phyloP scores from a whole-genome alignment of 2,329 filamentous ascomycete species.

The Neopestalotiopsis rosae region DNA sequence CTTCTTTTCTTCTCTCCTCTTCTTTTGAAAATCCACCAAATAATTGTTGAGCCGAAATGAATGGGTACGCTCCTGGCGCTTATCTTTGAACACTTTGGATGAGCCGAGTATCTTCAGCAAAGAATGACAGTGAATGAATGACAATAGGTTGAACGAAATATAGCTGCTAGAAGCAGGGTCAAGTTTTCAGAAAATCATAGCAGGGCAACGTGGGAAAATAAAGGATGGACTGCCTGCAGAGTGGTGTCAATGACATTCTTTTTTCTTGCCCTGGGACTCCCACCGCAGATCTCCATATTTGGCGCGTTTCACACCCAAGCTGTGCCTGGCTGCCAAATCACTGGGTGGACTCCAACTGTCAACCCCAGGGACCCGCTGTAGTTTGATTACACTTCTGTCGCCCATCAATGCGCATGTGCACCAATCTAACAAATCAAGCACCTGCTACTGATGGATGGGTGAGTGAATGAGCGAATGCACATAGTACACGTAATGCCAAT shows the following conservation, averaged over 20 bases:
- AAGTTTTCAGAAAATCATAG: background rate
- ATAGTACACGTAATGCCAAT: background rate
- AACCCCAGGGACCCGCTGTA: conserved; percentile 7
- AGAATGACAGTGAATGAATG: background rate
- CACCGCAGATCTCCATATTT: conserved; percentile 1
- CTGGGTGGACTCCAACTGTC: background rate
- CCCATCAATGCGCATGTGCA: conserved; percentile 8
- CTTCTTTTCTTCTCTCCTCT: background rate
- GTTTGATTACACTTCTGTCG: conserved; percentile 12
- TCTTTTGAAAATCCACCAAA: background rate
- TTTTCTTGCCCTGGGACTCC: background rate
- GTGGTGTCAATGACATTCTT: background rate
- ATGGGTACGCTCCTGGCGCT: background rate
- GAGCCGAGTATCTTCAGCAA: conserved; percentile 5
- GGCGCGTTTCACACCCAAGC: conserved; percentile 5
- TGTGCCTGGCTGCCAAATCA: conserved; percentile 5
- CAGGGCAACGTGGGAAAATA: background rate
- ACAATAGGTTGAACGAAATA: background rate
- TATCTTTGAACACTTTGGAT: background rate
- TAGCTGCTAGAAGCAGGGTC: background rate
- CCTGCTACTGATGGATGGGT: background rate
- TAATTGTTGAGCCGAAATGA: background rate
- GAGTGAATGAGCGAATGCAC: too few relatives aligned
- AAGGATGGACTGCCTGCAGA: background rate
- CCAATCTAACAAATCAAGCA: background rate